Base-by-base conservation (phyloP, 2,329 filamentous ascomycete genomes). In the Pleurostoma richardsiae region DNA sequence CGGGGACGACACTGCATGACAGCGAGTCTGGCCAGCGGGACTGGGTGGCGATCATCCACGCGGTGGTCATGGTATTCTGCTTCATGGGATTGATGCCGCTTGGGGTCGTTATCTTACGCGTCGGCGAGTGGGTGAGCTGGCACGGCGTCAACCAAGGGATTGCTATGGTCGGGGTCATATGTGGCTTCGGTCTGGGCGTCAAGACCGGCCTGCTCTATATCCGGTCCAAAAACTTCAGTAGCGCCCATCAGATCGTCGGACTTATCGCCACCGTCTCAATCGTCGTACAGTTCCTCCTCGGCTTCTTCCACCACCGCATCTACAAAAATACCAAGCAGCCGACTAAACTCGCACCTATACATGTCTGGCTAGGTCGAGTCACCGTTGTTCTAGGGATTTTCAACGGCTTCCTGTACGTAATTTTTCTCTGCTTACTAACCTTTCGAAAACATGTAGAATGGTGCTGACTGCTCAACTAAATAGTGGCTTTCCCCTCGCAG, bases 171-270 rank as follows among this genome's bases (percentile, higher is more conserved):
- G 56, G 78, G 11, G 70, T 74, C 6, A 56, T 82, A 5, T 56
- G 72, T 11, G 81, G 78, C 5, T 65, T 74, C 10, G 70, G 65
- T 3, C 54, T 81, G 26, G 82, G 81, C 2, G 65, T 84, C n/a
- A 60, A 70, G 38, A 66, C 74, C 6, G 77, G 76, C 54, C 69
- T 67, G 51, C 62, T 66, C 49, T 82, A 83, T 52, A 76, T 80
- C 48, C 49, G 81, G 75, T 77, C 78, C 19, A 76, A 72, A 43
- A 63, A 64, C 8, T 79, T 80, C 61, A 70, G 69, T 40, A 70
- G 71, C 1, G 62, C 70, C 6, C 82, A 85, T 55, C 80, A 84
- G 56, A 68, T 84, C 43, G 64, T 85, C 47, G 82, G 82, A 6
- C 67, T 80, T 47, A 57, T 83, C n/a, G 63, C 82, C 38, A 65